Evolutionary conservation across 1,284 basidiomycete genomes (phyloP).

Genomic region (Moesziomyces sp.): DNA sequence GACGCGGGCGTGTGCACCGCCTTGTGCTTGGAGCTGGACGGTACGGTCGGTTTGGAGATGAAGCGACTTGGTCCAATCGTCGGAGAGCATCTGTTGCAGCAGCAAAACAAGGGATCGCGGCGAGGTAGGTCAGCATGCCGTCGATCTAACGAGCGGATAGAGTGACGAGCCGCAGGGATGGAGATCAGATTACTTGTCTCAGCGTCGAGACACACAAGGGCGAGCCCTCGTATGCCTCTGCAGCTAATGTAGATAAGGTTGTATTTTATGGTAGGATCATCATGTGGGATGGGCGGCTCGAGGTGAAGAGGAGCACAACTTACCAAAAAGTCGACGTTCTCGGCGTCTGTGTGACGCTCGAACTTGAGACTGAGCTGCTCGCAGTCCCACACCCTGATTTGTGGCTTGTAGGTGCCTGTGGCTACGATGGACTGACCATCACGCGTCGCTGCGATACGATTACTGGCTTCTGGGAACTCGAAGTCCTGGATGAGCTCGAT

Average conservation of each 20-base stretch:
- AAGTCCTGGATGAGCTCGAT: constrained; percentile 78
- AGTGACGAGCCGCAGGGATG: neutral
- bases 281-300: constrained; percentile 4
- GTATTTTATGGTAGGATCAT: constrained; percentile 42
- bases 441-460: constrained; percentile 86
- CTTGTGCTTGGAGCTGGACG: constrained; percentile 92
- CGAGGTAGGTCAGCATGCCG: neutral
- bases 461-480: constrained; percentile 95
- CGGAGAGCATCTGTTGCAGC: constrained; percentile 81
- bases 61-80: constrained; percentile 99
- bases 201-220: constrained; percentile 28
- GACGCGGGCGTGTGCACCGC: constrained; percentile 89
- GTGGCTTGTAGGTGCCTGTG: constrained; percentile 97
- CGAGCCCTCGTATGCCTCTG: constrained; percentile 24
- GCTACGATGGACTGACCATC: constrained; percentile 93
- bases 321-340: constrained; percentile 98
- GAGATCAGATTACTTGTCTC: constrained; percentile 50
- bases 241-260: constrained; percentile 63
- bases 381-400: constrained; percentile 94
- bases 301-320: constrained; percentile 69
- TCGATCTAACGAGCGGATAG: neutral
- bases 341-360: constrained; percentile 92
- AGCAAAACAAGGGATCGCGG: neutral
- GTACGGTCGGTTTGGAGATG: constrained; percentile 97
- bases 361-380: constrained; percentile 94